Evolutionary conservation across 495 filamentous ascomycete species (phyloP).

Genomic region (Penicillium bovifimosum): DNA sequence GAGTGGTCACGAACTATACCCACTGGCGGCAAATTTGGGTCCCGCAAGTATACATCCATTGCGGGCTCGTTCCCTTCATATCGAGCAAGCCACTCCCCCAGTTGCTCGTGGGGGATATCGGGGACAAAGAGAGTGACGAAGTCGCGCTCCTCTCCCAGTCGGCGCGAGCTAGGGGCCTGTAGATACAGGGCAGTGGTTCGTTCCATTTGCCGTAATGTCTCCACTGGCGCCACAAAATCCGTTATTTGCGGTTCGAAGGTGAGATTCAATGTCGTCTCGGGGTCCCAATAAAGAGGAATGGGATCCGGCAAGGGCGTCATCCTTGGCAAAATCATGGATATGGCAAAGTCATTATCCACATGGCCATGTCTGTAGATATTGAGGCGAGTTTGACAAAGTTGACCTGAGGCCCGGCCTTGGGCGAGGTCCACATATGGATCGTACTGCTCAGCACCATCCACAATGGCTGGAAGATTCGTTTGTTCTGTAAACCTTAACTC

Average conservation of each 20-base stretch:
- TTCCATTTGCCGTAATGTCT: constrained; percentile 17
- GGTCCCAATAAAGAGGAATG: constrained; percentile 49
- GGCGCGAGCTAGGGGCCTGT: constrained; percentile 43
- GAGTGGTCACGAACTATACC: constrained; percentile 31
- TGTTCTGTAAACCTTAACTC: constrained; percentile 15
- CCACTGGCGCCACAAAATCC: constrained; percentile 1
- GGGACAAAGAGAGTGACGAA: constrained; percentile 41
- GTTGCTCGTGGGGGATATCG: constrained; percentile 10
- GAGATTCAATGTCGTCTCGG: constrained; percentile 34
- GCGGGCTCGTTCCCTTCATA: constrained; percentile 23
- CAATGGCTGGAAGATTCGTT: constrained; percentile 22
- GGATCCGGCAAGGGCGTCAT: constrained; percentile 33
- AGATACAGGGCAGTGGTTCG: constrained; percentile 47
- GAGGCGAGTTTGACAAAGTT: constrained; percentile 31
- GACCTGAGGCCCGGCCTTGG: constrained; percentile 42
- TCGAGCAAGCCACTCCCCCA: constrained; percentile 21
- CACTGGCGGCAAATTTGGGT: neutral
- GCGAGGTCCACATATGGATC: constrained; percentile 65
- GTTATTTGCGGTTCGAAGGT: constrained; percentile 26
- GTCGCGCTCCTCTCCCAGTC: constrained; percentile 26
- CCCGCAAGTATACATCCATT: constrained; percentile 17
- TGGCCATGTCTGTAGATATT: constrained; percentile 25
- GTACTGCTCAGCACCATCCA: constrained; percentile 49
- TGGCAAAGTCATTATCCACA: constrained; percentile 25
- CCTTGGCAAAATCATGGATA: constrained; percentile 45